Percentiles rank a stretch among this genome's conserved stretches.
Conservation (phyloP, 495 filamentous ascomycete genomes). For the Hypomontagnella monticulosa region DNA sequence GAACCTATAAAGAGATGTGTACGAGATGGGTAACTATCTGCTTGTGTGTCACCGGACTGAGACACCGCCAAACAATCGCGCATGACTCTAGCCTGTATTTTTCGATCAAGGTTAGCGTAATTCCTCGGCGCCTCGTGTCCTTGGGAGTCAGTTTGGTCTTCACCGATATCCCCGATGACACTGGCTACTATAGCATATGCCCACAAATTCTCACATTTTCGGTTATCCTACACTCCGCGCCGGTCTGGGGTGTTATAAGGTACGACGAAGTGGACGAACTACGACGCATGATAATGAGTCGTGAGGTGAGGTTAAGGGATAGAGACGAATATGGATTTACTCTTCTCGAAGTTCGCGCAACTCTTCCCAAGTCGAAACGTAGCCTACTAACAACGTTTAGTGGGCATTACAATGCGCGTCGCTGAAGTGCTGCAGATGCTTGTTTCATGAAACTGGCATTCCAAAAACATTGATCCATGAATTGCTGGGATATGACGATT, state of each 20-base stretch:
- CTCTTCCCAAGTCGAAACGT: not conserved
- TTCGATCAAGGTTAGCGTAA: not conserved
- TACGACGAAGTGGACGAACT: not conserved
- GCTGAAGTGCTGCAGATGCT: not conserved
- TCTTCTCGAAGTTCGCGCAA: not conserved
- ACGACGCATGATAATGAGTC: not conserved
- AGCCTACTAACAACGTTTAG: not conserved
- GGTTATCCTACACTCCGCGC: not conserved
- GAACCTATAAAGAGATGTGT: not conserved
- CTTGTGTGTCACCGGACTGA: not conserved
- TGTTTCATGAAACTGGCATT: not conserved
- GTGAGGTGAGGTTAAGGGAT: not conserved
- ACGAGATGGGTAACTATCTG: not conserved
- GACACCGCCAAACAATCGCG: not conserved
- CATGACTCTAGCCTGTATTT: not conserved
- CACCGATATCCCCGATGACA: not conserved
- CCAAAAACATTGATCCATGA: too few relatives aligned
- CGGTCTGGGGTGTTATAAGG: not conserved
- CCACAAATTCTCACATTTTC: not conserved
- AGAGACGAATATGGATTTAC: not conserved
- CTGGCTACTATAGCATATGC: constrained; percentile 8
- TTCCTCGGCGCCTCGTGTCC: not conserved
- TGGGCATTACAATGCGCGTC: not conserved
- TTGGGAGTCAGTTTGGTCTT: not conserved
- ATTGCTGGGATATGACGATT: too few relatives aligned